Base-by-base conservation (phyloP, 2,329 filamentous ascomycete species). In the Akanthomyces lecanii region DNA sequence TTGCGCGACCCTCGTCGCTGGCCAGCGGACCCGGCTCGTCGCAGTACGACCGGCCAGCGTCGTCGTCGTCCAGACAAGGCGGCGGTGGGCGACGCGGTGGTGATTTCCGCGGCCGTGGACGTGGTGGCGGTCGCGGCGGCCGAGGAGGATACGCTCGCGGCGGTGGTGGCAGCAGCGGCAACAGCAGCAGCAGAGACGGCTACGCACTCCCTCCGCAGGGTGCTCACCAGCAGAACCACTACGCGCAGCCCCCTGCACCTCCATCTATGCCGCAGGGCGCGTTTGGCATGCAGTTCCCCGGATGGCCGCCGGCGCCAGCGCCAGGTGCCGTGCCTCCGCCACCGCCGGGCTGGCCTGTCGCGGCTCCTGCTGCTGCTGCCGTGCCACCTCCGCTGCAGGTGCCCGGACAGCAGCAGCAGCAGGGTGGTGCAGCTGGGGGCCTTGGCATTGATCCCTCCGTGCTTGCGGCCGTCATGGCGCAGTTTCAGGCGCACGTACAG, bases 1-100 rank as follows among this genome's bases (percentile, higher is more conserved):
- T 94, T 21, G 75, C 87, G 23, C 81, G 90, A 21, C 90, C 90
- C 1, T 79, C 83, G 21, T 87, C 87, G 55, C 86, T 89, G 64
- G 83, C 81, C 6, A 77, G 77, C 64, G 79, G 77, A 0, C 82
- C 78, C 69, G 77, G 71, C 48, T 70, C 79, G 69, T 73, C 72
- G 72, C 69, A 80, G 74, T 48, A 62, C 50, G 59, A 55, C 44
- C 59, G 48, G 42, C 40, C 36, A 3, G 65, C 66, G 4, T 50
- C 60, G 14, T 71, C 71, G 28, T 66, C 51, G 68, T 63, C 71
- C 36, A 70, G 70, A 21, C 69, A 71, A 12, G 21, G 21, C 21
- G 72, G 72, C 21, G 71, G 79, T 14, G 77, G 79, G 10, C 75
- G 77, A 18, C 76, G 80, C 25, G 72, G 72, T 48, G 77, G 69